A percentile compares a stretch with the other conserved stretches of the same genome.
Evolutionary conservation across 1,139 yeast species (phyloP).

Genomic region (Candida sp.): DNA sequence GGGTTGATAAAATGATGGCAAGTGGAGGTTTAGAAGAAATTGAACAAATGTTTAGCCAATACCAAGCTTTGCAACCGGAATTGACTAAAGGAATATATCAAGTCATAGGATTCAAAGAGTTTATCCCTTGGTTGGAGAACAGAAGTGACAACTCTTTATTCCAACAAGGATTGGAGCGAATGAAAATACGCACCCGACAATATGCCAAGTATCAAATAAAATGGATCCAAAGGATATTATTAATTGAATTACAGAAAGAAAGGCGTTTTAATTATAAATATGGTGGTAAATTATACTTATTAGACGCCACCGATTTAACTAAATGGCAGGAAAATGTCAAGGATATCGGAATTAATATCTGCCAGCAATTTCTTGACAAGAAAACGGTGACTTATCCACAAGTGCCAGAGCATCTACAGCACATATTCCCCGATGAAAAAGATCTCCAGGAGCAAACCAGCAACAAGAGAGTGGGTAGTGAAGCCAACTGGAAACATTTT

Average conservation of each 20-base stretch:
- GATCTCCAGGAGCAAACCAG: constrained; percentile 21
- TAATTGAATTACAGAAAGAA: constrained; percentile 58
- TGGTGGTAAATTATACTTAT: constrained; percentile 62
- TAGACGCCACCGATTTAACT: constrained; percentile 73
- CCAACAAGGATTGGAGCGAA: constrained; percentile 55
- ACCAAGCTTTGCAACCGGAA: constrained; percentile 38
- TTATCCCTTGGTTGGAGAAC: constrained; percentile 69
- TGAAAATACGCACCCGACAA: constrained; percentile 83
- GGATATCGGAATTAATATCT: constrained; percentile 51
- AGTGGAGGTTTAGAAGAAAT: constrained; percentile 72
- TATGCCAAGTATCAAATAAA: constrained; percentile 91
- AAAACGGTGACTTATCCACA: constrained; percentile 23
- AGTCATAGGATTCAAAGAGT: constrained; percentile 94
- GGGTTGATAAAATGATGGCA: constrained; percentile 83
- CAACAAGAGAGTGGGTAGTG: constrained; percentile 35
- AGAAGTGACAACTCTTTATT: constrained; percentile 18
- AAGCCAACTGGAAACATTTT: constrained; percentile 63
- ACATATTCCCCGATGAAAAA: constrained; percentile 25
- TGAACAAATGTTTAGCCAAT: constrained; percentile 48
- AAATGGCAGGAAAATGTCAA: constrained; percentile 60
- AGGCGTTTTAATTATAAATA: constrained; percentile 43
- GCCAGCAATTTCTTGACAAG: constrained; percentile 28
- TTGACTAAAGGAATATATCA: constrained; percentile 86
- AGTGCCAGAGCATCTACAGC: constrained; percentile 43
- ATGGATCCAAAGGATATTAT: constrained; percentile 78